These are phyloP conservation scores for Lenzites betulinus DNA, from an alignment of 768 basidiomycete genomes.

Conservation along the genomic window DNA sequence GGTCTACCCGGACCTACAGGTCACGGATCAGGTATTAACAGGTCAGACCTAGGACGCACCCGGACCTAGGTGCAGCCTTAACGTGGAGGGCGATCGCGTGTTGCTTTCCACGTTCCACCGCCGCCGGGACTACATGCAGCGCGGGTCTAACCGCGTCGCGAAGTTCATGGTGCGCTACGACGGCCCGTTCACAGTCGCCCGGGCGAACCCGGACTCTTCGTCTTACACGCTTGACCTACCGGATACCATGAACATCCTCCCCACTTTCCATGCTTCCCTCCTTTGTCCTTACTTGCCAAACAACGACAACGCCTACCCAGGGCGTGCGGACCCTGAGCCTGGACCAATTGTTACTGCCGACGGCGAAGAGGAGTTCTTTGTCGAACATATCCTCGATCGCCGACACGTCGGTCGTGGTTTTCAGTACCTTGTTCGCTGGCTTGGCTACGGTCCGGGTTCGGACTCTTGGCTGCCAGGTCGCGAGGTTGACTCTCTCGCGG, in stretches of 20 bases:
- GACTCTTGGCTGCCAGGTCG: constrained; percentile 32
- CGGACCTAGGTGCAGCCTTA: too few relatives aligned
- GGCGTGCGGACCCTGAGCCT: constrained; percentile 26
- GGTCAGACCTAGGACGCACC: too few relatives aligned
- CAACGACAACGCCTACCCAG: constrained; percentile 40
- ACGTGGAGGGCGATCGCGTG: constrained; percentile 37
- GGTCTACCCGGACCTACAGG: too few relatives aligned
- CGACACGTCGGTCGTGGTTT: constrained; percentile 27
- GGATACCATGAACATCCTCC: constrained; percentile 21
- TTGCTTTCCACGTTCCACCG: constrained; percentile 38
- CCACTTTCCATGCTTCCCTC: constrained; percentile 40
- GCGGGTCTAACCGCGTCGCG: constrained; percentile 32
- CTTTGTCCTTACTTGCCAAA: constrained; percentile 36
- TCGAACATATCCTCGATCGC: constrained; percentile 35
- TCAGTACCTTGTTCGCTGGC: constrained; percentile 37
- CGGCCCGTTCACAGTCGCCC: constrained; percentile 25
- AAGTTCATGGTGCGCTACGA: constrained; percentile 46
- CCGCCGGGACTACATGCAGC: constrained; percentile 28
- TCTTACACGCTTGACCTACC: constrained; percentile 32
- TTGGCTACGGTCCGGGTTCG: constrained; percentile 32
- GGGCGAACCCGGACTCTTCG: constrained; percentile 20
- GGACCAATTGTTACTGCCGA: constrained; percentile 29
- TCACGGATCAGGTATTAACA: too few relatives aligned
- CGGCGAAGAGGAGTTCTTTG: constrained; percentile 29
- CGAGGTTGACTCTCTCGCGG: constrained; percentile 28